A percentile compares a stretch with the other conserved stretches of the same genome.
phyloP scores from a whole-genome alignment of 768 basidiomycete genomes.

The Nidularia sp. region DNA sequence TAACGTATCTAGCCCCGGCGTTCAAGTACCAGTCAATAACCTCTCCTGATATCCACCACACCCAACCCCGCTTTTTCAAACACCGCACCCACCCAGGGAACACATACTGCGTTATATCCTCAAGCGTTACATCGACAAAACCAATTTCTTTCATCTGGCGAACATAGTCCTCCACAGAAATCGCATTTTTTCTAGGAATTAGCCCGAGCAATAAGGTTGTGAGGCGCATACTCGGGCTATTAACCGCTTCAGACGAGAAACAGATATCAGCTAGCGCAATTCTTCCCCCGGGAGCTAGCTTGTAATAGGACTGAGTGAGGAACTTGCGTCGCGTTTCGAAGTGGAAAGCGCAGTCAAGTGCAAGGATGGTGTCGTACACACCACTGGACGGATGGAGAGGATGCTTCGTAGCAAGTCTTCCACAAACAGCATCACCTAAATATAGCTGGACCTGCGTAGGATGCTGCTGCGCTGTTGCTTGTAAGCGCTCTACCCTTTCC shows the following conservation, averaged over 20 bases:
- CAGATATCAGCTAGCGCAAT: conserved; percentile 63
- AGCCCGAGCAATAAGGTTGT: conserved; percentile 26
- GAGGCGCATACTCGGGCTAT: conserved; percentile 17
- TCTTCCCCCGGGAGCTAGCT: conserved; percentile 44
- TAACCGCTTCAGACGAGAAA: too few species aligned
- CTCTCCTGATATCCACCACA: conserved; percentile 39
- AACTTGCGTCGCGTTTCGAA: conserved; percentile 50
- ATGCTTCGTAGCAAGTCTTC: conserved; percentile 21
- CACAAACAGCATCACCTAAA: conserved; percentile 48
- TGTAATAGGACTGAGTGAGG: conserved; percentile 42
- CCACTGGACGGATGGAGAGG: conserved; percentile 35
- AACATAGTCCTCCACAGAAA: conserved; percentile 42
- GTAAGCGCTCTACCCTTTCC: conserved; percentile 30
- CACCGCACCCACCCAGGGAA: conserved; percentile 55
- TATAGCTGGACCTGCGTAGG: conserved; percentile 38
- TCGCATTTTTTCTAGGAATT: conserved; percentile 47
- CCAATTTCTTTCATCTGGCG: conserved; percentile 42
- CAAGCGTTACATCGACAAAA: conserved; percentile 44
- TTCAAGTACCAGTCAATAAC: conserved; percentile 29
- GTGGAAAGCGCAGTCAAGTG: conserved; percentile 70
- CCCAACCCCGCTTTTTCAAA: conserved; percentile 33
- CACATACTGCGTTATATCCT: conserved; percentile 54
- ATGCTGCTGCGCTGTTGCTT: conserved; percentile 15
- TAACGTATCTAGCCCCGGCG: conserved; percentile 44
- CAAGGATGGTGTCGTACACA: conserved; percentile 49